A percentile compares a stretch with the other conserved stretches of the same genome.
phyloP scores from a whole-genome alignment of 148 eudicot genomes.

The Polygonum maritimum region DNA sequence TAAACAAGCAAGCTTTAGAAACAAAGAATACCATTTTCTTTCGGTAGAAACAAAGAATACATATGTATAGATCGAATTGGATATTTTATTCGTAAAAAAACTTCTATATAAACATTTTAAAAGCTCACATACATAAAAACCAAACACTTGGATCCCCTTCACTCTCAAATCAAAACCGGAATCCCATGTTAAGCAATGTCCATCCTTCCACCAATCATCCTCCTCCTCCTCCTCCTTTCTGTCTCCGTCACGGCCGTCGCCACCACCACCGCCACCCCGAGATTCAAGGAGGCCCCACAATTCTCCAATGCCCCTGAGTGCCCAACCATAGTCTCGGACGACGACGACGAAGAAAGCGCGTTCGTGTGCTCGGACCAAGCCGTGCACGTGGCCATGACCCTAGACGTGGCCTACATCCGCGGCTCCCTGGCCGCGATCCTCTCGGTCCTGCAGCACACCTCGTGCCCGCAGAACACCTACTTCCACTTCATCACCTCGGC shows the following conservation, averaged over 20 bases:
- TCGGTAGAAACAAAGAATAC: too few species aligned
- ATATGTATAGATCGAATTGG: too few species aligned
- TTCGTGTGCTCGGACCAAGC: slow-evolving; percentile 35
- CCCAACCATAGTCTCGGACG: slow-evolving; percentile 15
- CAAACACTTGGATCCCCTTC: not conserved
- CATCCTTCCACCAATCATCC: not conserved
- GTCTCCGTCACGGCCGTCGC: not conserved
- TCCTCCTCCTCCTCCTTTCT: not conserved
- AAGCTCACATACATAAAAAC: not conserved
- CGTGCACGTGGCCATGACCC: slow-evolving; percentile 81
- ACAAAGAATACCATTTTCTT: too few species aligned
- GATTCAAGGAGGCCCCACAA: slow-evolving; percentile 62
- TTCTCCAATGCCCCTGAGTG: slow-evolving; percentile 59
- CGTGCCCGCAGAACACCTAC: slow-evolving; percentile 62
- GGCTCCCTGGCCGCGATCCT: slow-evolving; percentile 80
- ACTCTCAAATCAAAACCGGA: not conserved
- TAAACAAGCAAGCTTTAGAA: too few species aligned
- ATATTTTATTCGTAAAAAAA: not conserved
- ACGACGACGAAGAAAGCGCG: not conserved
- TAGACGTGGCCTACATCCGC: slow-evolving; percentile 63
- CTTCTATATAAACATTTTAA: not conserved
- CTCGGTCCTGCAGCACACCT: slow-evolving; percentile 70
- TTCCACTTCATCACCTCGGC: slow-evolving; percentile 60
- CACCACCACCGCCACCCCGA: slow-evolving; percentile 15
- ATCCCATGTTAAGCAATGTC: slow-evolving; percentile 13